Evolutionary conservation across 768 basidiomycete species (phyloP).

Genomic region (Psilocybe azurescens): DNA sequence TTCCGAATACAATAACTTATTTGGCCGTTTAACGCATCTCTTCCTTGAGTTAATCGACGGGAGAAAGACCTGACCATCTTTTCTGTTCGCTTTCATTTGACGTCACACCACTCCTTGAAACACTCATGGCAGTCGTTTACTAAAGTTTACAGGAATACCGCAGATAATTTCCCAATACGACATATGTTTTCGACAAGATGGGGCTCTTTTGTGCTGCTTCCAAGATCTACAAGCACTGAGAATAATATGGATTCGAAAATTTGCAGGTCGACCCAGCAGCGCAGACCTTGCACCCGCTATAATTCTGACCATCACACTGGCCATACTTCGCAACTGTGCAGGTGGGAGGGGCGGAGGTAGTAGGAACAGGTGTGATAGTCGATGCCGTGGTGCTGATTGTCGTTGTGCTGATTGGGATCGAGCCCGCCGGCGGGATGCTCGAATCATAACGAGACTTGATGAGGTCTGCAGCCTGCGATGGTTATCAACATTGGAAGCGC

Average conservation of each 20-base stretch:
- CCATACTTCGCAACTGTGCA: constrained; percentile 12
- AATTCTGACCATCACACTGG: constrained; percentile 11
- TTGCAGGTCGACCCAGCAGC: constrained; percentile 11
- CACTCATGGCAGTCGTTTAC: too few species aligned
- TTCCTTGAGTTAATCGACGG: neutral
- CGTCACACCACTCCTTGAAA: too few species aligned
- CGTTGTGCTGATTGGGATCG: constrained; percentile 5
- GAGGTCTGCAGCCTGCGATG: constrained; percentile 11
- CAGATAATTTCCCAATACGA: too few species aligned
- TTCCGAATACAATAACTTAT: neutral
- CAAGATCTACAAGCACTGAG: neutral
- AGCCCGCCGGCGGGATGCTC: constrained; percentile 5
- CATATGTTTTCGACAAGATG: too few species aligned
- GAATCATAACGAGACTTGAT: constrained; percentile 14
- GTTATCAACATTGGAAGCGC: neutral
- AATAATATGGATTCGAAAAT: neutral
- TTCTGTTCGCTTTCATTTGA: too few species aligned
- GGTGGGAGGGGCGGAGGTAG: neutral
- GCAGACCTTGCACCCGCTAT: constrained; percentile 10
- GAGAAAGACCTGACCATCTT: too few species aligned
- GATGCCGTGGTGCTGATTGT: neutral
- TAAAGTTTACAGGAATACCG: too few species aligned
- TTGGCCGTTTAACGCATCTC: too few species aligned
- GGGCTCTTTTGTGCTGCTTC: too few species aligned
- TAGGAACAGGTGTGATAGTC: neutral